Percentiles rank a stretch among this genome's conserved stretches.
Conservation (phyloP, 768 basidiomycete species). For the Termitomyces eurrhizus region DNA sequence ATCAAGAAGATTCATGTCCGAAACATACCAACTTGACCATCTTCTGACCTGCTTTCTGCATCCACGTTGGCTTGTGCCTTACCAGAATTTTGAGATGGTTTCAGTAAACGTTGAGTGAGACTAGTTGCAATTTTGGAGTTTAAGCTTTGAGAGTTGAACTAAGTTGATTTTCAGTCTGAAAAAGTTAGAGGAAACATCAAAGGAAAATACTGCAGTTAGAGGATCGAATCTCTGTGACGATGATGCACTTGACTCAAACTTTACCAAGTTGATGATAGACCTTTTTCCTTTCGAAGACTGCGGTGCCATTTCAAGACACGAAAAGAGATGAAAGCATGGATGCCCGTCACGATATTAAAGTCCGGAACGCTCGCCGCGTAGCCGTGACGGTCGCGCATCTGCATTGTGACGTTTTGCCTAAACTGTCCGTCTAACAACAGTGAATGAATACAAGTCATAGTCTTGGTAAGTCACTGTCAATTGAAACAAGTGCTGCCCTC, state of each 20-base stretch:
- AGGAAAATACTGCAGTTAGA: slow-evolving; percentile 20
- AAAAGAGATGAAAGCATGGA: not conserved
- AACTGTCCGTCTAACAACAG: too few relatives aligned
- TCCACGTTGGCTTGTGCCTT: slow-evolving; percentile 22
- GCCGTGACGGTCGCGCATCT: too few relatives aligned
- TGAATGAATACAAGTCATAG: too few relatives aligned
- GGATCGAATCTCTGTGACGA: slow-evolving; percentile 18
- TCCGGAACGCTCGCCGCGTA: too few relatives aligned
- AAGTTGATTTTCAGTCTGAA: not conserved
- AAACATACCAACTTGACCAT: slow-evolving; percentile 6
- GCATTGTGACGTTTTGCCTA: too few relatives aligned
- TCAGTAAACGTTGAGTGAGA: slow-evolving; percentile 4
- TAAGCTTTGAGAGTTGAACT: slow-evolving; percentile 13
- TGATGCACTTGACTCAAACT: slow-evolving; percentile 7
- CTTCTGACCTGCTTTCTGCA: not conserved
- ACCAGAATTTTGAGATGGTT: slow-evolving; percentile 6
- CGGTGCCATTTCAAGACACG: not conserved
- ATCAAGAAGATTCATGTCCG: too few relatives aligned
- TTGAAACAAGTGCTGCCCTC: too few relatives aligned
- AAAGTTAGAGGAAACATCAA: not conserved
- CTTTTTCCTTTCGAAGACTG: slow-evolving; percentile 1
- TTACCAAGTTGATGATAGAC: slow-evolving; percentile 11
- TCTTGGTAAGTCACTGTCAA: too few relatives aligned
- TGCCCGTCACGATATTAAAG: too few relatives aligned
- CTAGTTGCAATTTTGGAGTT: not conserved